phyloP scores from a whole-genome alignment of 2,329 filamentous ascomycete species.

The Grosmannia serpens region DNA sequence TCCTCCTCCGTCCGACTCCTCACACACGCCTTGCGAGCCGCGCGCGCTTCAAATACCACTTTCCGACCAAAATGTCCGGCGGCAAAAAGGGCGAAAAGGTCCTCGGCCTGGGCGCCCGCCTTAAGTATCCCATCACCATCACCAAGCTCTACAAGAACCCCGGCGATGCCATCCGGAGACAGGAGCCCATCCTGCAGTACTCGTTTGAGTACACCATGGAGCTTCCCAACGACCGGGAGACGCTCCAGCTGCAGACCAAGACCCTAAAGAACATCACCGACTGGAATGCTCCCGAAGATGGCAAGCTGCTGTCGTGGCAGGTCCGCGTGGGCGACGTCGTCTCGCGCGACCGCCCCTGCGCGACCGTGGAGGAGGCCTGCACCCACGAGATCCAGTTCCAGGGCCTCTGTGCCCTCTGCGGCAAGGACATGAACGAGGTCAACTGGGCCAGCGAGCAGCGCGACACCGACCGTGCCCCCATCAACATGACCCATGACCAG shows the following conservation, averaged over 20 bases:
- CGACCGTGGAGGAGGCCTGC: slow-evolving; percentile 83
- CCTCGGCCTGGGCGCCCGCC: slow-evolving; percentile 44
- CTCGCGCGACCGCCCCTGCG: slow-evolving; percentile 42
- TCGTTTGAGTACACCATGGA: slow-evolving; percentile 70
- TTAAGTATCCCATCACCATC: slow-evolving; percentile 90
- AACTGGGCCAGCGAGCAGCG: slow-evolving; percentile 71
- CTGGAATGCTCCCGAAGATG: slow-evolving; percentile 77
- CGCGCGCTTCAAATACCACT: slow-evolving; percentile 10
- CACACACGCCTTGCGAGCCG: slow-evolving; percentile 6
- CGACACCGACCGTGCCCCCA: slow-evolving; percentile 76
- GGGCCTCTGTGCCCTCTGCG: slow-evolving; percentile 83
- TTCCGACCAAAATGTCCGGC: slow-evolving; percentile 5
- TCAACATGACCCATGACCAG: slow-evolving; percentile 93
- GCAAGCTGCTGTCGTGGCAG: slow-evolving; percentile 65
- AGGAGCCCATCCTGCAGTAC: slow-evolving; percentile 76
- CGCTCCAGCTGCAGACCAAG: slow-evolving; percentile 50
- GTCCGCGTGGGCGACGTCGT: slow-evolving; percentile 58
- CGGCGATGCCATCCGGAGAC: slow-evolving; percentile 63
- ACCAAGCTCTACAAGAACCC: slow-evolving; percentile 68
- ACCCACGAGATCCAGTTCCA: slow-evolving; percentile 84
- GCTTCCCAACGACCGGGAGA: slow-evolving; percentile 51
- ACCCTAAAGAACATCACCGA: slow-evolving; percentile 60
- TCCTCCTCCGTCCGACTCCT: slow-evolving; percentile 5
- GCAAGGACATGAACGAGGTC: slow-evolving; percentile 88
- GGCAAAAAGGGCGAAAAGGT: slow-evolving; percentile 15